A percentile compares a stretch with the other conserved stretches of the same genome.
These are phyloP conservation scores for Fraxinus sp. DNA, from an alignment of 305 asterid species.

Conservation along the genomic window DNA sequence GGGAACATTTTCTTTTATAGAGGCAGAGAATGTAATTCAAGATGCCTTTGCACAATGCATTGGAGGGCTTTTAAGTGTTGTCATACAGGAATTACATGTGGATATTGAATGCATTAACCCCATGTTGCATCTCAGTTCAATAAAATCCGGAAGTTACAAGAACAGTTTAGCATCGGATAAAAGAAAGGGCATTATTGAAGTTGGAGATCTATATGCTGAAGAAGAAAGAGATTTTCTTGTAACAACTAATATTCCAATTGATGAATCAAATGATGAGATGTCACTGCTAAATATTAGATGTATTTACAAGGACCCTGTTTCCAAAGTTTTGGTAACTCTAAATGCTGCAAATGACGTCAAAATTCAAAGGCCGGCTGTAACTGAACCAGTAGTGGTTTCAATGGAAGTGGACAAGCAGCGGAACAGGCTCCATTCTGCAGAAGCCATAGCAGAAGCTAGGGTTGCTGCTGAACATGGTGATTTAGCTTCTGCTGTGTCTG, in stretches of 20 bases:
- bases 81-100: conserved; percentile 59
- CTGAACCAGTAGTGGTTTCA: conserved; percentile 39
- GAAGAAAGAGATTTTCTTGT: conserved; percentile 85
- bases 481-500: conserved; percentile 49
- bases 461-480: conserved; percentile 73
- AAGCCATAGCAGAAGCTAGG: conserved; percentile 74
- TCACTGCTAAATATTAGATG: conserved; percentile 54
- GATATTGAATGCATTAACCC: conserved; percentile 62
- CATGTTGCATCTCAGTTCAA: conserved; percentile 38
- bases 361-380: conserved; percentile 46
- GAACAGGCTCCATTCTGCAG: conserved; percentile 67
- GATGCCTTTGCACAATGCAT: conserved; percentile 98
- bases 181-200: conserved; percentile 50
- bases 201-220: conserved; percentile 87
- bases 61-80: conserved; percentile 82
- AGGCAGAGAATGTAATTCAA: conserved; percentile 73
- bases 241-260: conserved; percentile 51
- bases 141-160: conserved; percentile 79
- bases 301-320: conserved; percentile 49
- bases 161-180: conserved; percentile 35
- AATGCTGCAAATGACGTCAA: conserved; percentile 43
- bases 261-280: conserved; percentile 42
- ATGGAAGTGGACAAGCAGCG: conserved; percentile 79
- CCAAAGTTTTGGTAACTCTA: conserved; percentile 34
- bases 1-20: conserved; percentile 95